Base-by-base conservation (phyloP, 805 yeast genomes). In the Starmerella sirachaensis region DNA sequence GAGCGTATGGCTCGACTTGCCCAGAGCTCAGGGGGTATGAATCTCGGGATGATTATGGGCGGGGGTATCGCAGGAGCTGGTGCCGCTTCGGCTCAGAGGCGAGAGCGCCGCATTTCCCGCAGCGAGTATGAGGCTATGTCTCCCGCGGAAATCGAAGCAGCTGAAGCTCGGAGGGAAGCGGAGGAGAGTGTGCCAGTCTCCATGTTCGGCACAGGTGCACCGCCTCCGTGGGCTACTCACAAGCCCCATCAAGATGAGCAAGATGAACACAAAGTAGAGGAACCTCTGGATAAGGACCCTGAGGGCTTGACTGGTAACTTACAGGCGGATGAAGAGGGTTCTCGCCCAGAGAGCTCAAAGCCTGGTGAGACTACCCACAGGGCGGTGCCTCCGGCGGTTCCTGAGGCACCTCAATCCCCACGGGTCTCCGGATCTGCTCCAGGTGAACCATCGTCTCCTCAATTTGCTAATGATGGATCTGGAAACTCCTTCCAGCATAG, bases 1-100 rank as follows among this genome's bases (percentile, higher is more conserved):
- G 95, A 81, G 46, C 72, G 96, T 43, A 88, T 88, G 95, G 97
- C 98, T n/a, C 82, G 78, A 51, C 69, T 88, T 14, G 80, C 96
- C 0, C 93, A 93, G 23, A 84, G 95, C 0, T 93, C 94, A 16
- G 85, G 85, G 4, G 69, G 79, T 61, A 72, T 80, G 76, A 69
- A 76, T 30, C 54, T 57, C 9, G 58, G 53, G 5, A 43, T 47
- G 49, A 31, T 49, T 31, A 46, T 51, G 46, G 53, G 51, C 17
- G 45, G 35, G 41, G 36, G 43, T 11, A 41, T 33, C 21, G 14
- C 8, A n/a, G 31, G 32, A 8, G 34, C 34, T 1, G 27, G 21
- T n/a, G 39, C 29, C 17, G 36, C 43, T 8, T 36, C 33, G 13
- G 12, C 12, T 26, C 43, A 41, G 19, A 33, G 31, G 18, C 34